Evolutionary conservation across 2,329 filamentous ascomycete genomes (phyloP).

Genomic region (Curvularia eragrostidis): DNA sequence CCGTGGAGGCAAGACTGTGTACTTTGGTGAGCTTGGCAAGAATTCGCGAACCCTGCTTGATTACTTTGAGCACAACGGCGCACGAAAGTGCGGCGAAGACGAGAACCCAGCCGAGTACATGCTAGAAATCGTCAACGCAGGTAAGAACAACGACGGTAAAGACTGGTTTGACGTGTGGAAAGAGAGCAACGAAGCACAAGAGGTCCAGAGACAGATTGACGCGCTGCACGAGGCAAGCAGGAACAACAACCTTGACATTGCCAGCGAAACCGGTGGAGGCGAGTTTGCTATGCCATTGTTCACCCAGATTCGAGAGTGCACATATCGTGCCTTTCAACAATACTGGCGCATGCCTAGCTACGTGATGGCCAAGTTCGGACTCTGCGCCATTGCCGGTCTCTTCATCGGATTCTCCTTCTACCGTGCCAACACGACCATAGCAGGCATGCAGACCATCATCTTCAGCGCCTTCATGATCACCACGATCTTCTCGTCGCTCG

Average conservation of each 20-base stretch:
- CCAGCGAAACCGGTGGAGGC: conserved; percentile 44
- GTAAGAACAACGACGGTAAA: conserved; percentile 36
- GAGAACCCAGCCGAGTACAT: conserved; percentile 82
- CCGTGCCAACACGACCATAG: conserved; percentile 44
- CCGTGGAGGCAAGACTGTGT: conserved; percentile 55
- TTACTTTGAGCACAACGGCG: conserved; percentile 70
- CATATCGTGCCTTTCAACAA: conserved; percentile 54
- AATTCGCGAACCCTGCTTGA: conserved; percentile 51
- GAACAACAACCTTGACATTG: conserved; percentile 33
- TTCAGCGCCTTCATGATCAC: conserved; percentile 61
- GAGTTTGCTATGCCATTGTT: conserved; percentile 56
- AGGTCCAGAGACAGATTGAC: conserved; percentile 50
- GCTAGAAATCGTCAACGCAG: conserved; percentile 59
- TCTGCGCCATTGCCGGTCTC: conserved; percentile 36
- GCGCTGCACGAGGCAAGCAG: conserved; percentile 47
- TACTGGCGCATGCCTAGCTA: conserved; percentile 57
- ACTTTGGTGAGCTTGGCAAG: conserved; percentile 57
- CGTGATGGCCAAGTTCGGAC: conserved; percentile 45
- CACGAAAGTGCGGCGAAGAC: conserved; percentile 62
- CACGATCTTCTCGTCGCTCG: conserved; percentile 54
- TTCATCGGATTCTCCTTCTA: conserved; percentile 54
- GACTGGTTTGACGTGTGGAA: conserved; percentile 55
- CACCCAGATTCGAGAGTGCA: conserved; percentile 46
- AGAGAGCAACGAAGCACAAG: conserved; percentile 24
- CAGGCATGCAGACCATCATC: conserved; percentile 55